Evolutionary conservation across 768 basidiomycete genomes (phyloP).

Genomic region (Leccinum fibrillosum): DNA sequence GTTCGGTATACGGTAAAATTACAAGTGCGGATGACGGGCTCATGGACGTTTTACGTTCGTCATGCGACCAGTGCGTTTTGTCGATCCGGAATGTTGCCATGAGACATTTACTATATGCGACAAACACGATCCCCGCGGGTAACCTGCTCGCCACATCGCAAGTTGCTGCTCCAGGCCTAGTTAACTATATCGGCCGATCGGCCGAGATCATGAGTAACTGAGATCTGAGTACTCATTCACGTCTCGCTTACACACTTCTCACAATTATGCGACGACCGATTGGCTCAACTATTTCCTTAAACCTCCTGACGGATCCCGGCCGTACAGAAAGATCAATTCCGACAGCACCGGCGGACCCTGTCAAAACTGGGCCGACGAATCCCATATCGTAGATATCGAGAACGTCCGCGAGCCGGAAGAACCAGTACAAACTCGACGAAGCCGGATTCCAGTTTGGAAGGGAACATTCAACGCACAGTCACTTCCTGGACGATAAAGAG

Average conservation of each 20-base stretch:
- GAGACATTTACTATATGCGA: too few species aligned
- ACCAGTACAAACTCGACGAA: constrained; percentile 29
- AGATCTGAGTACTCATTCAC: too few species aligned
- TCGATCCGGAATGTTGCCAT: too few species aligned
- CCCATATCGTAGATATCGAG: constrained; percentile 21
- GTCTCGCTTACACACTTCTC: too few species aligned
- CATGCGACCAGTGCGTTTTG: too few species aligned
- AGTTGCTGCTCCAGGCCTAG: not conserved
- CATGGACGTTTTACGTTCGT: too few species aligned
- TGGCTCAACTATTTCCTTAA: constrained; percentile 16
- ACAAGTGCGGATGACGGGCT: too few species aligned
- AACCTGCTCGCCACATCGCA: not conserved
- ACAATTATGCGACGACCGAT: constrained; percentile 16
- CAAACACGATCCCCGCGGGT: too few species aligned
- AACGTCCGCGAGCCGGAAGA: constrained; percentile 35
- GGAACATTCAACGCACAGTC: constrained; percentile 19
- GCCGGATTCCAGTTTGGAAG: constrained; percentile 36
- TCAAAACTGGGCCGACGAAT: constrained; percentile 19
- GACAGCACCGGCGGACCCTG: constrained; percentile 1
- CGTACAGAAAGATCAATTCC: constrained; percentile 16
- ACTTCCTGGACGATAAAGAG: constrained; percentile 34
- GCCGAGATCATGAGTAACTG: too few species aligned
- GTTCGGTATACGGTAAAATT: too few species aligned
- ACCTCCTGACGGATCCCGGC: constrained; percentile 19
- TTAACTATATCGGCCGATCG: too few species aligned